These are phyloP conservation scores for Sugiyamaella sp. DNA, from an alignment of 1,139 yeast genomes.

Conservation along the genomic window DNA sequence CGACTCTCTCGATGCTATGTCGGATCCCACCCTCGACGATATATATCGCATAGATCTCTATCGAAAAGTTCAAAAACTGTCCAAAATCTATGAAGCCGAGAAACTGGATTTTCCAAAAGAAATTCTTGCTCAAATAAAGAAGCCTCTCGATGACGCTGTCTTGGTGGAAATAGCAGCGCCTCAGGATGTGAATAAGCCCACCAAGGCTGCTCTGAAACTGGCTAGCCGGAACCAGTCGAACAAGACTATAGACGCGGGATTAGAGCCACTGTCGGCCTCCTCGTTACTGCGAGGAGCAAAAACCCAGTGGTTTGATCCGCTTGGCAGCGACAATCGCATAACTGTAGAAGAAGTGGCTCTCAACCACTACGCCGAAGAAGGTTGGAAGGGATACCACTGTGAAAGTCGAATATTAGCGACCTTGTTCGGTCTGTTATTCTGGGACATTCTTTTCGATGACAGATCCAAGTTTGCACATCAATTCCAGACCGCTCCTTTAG, in stretches of 20 bases:
- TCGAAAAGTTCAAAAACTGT: constrained; percentile 23
- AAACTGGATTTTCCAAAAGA: constrained; percentile 21
- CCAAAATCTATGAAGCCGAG: constrained; percentile 9
- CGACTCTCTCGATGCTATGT: constrained; percentile 23
- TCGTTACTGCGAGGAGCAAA: not conserved
- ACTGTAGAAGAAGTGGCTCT: constrained; percentile 44
- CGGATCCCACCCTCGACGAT: constrained; percentile 25
- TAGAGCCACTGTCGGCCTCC: not conserved
- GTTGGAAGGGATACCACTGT: constrained; percentile 44
- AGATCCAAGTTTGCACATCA: constrained; percentile 40
- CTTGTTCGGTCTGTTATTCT: constrained; percentile 39
- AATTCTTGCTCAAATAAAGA: constrained; percentile 8
- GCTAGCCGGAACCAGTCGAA: not conserved
- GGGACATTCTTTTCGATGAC: constrained; percentile 39
- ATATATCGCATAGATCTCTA: constrained; percentile 20
- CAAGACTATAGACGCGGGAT: not conserved
- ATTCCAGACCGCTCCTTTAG: constrained; percentile 42
- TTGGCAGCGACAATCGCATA: constrained; percentile 14
- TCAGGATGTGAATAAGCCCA: constrained; percentile 14
- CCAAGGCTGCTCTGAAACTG: not conserved
- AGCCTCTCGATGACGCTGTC: constrained; percentile 12
- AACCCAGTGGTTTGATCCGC: constrained; percentile 19
- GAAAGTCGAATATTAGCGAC: constrained; percentile 43
- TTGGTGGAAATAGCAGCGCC: constrained; percentile 11
- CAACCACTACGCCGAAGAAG: constrained; percentile 36